Conservation (phyloP, 148 eudicot species). For the Rhododendron molle region DNA sequence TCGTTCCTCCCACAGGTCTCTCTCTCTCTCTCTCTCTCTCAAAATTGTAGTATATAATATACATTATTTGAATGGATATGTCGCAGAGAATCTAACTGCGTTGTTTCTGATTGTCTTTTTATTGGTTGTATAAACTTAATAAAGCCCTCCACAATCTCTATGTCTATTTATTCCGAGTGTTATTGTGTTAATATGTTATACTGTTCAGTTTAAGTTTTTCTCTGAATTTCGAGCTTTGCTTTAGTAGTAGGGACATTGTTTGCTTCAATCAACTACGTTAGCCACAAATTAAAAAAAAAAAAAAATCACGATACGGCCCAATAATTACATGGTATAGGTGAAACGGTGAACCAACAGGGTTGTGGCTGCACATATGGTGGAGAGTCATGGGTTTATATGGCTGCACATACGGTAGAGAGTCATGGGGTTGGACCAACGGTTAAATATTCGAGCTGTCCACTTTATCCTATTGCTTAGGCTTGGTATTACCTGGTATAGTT, state of each 20-base stretch:
- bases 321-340: background rate
- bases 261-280: background rate
- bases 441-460: background rate
- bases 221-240: background rate
- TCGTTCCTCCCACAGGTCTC: background rate
- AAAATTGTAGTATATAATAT: background rate
- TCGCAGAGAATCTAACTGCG: background rate
- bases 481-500: background rate
- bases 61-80: background rate
- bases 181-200: too few relatives aligned
- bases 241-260: background rate
- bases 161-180: background rate
- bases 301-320: background rate
- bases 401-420: background rate
- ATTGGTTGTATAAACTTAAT: background rate
- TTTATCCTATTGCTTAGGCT: background rate
- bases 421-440: background rate
- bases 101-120: background rate
- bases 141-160: background rate
- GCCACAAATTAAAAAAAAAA: background rate
- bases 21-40: background rate
- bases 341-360: background rate
- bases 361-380: background rate
- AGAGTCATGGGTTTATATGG: background rate
- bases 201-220: background rate